Evolutionary conservation across 345 rosid species (phyloP).

Genomic region (Garcia nutans): DNA sequence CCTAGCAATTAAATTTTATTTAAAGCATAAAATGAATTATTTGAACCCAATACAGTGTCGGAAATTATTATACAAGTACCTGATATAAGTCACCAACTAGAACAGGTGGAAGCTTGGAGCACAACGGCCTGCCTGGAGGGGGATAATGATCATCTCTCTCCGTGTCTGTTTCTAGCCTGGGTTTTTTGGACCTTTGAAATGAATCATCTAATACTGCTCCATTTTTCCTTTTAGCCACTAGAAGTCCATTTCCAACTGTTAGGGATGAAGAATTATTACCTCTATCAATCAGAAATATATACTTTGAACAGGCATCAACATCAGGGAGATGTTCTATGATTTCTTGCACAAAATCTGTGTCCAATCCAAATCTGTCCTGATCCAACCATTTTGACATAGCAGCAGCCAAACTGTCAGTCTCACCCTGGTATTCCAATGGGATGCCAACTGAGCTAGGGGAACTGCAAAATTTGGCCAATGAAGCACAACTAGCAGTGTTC

Average conservation of each 20-base stretch:
- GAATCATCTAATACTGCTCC: slow-evolving; percentile 40
- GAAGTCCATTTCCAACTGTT: slow-evolving; percentile 65
- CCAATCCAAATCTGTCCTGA: slow-evolving; percentile 91
- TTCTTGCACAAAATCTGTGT: slow-evolving; percentile 86
- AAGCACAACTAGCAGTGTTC: slow-evolving; percentile 28
- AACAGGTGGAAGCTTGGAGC: slow-evolving; percentile 65
- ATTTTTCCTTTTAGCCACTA: slow-evolving; percentile 49
- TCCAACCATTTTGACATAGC: slow-evolving; percentile 67
- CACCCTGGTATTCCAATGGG: slow-evolving; percentile 40
- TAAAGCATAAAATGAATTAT: slow-evolving; percentile 9
- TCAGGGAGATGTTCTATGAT: slow-evolving; percentile 79
- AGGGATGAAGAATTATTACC: slow-evolving; percentile 36
- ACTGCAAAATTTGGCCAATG: slow-evolving; percentile 65
- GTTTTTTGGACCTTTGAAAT: slow-evolving; percentile 49
- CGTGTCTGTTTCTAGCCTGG: slow-evolving; percentile 38
- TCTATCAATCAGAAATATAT: slow-evolving; percentile 62
- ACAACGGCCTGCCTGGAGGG: slow-evolving; percentile 67
- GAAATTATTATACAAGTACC: slow-evolving; percentile 43
- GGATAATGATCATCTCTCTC: slow-evolving; percentile 39
- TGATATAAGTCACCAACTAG: slow-evolving; percentile 89
- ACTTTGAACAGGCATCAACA: slow-evolving; percentile 57
- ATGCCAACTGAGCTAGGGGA: slow-evolving; percentile 36
- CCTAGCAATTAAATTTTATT: neutral
- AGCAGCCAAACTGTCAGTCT: slow-evolving; percentile 41
- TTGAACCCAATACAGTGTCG: slow-evolving; percentile 8